These are phyloP conservation scores for Capsicum baccatum DNA, from an alignment of 257 asterid species.

Conservation along the genomic window DNA sequence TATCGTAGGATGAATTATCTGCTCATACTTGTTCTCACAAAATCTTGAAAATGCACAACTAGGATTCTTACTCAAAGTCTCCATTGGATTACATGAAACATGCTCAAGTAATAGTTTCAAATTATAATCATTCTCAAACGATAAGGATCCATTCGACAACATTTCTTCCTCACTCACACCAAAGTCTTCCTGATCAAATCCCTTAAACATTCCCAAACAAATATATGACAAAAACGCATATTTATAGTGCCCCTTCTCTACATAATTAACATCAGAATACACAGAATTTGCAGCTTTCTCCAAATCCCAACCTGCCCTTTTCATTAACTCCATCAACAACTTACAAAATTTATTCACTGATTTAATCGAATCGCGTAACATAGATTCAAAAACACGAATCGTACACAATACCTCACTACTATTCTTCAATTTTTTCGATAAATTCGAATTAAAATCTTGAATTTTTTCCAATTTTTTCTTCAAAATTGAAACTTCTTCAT, in stretches of 20 bases:
- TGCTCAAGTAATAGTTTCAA: conserved; percentile 73
- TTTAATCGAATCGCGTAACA: conserved; percentile 73
- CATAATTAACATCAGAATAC: conserved; percentile 56
- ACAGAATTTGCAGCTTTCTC: conserved; percentile 72
- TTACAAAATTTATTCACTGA: conserved; percentile 67
- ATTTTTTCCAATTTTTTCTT: conserved; percentile 64
- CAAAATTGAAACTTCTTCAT: conserved; percentile 68
- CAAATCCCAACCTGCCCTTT: conserved; percentile 81
- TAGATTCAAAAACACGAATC: conserved; percentile 77
- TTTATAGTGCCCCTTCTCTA: conserved; percentile 65
- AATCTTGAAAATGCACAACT: conserved; percentile 72
- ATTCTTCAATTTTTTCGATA: conserved; percentile 53
- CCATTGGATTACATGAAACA: conserved; percentile 76
- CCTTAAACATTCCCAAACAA: conserved; percentile 74
- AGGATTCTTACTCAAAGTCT: conserved; percentile 67
- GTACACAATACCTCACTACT: conserved; percentile 61
- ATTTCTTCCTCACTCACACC: conserved; percentile 47
- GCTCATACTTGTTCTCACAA: conserved; percentile 82
- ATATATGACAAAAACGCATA: conserved; percentile 76
- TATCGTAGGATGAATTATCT: conserved; percentile 88
- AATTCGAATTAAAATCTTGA: conserved; percentile 40
- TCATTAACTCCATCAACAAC: conserved; percentile 78
- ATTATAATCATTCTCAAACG: conserved; percentile 38
- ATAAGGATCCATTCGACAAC: conserved; percentile 37
- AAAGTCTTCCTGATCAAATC: conserved; percentile 70